phyloP scores from a whole-genome alignment of 2,329 filamentous ascomycete species.

The Pseudogymnoascus sp. region DNA sequence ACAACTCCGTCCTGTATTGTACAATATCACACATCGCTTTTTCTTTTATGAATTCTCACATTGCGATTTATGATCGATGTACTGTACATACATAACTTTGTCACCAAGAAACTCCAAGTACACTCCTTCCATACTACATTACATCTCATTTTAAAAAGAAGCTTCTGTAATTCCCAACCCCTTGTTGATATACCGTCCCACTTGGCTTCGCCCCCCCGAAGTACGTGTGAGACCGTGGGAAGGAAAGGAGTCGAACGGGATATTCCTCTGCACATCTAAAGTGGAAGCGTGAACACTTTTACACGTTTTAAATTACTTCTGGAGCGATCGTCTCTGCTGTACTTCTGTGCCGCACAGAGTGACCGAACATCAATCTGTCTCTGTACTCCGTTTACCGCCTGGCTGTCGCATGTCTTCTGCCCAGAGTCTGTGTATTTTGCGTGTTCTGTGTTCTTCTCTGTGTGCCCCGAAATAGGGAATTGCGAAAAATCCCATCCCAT shows the following conservation, averaged over 20 bases:
- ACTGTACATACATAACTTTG: background rate
- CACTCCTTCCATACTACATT: background rate
- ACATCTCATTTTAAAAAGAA: slow-evolving; percentile 1
- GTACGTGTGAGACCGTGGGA: background rate
- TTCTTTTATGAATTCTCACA: background rate
- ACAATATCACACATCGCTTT: background rate
- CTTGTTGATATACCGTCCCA: background rate
- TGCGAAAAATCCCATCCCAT: background rate
- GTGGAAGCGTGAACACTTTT: slow-evolving; percentile 1
- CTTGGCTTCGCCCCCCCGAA: background rate
- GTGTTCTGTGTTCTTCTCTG: background rate
- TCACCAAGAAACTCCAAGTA: background rate
- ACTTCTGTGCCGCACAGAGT: background rate
- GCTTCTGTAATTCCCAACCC: slow-evolving; percentile 3
- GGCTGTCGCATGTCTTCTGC: background rate
- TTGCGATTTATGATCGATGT: background rate
- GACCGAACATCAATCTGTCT: background rate
- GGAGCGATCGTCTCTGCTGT: slow-evolving; percentile 3
- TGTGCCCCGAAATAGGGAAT: background rate
- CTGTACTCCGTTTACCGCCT: background rate
- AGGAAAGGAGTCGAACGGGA: background rate
- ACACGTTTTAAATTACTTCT: slow-evolving; percentile 1
- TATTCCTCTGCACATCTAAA: background rate
- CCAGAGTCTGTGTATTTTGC: background rate
- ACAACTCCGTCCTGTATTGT: background rate